Conservation (phyloP, 2,329 filamentous ascomycete species). For the Whalleya microplaca region DNA sequence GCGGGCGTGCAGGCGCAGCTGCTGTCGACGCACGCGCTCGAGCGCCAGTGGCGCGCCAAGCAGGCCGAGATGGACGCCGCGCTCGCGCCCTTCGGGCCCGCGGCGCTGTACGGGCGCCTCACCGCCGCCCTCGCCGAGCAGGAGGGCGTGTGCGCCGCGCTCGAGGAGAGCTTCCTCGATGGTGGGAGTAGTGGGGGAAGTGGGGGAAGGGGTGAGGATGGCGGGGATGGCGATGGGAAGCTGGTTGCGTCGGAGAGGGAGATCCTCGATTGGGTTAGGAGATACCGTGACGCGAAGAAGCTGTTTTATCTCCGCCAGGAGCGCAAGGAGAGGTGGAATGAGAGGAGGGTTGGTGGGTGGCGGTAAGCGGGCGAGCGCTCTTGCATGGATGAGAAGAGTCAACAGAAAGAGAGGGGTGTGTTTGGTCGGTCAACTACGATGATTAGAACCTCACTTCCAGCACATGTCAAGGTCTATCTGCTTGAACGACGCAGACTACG, state of each 20-base stretch:
- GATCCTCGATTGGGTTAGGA: conserved; percentile 79
- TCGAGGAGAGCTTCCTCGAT: conserved; percentile 94
- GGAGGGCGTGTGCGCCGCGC: conserved; percentile 74
- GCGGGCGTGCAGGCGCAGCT: conserved; percentile 78
- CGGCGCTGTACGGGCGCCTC: conserved; percentile 82
- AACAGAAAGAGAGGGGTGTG: background rate
- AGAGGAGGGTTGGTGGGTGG: conserved; percentile 94
- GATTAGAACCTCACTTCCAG: no score
- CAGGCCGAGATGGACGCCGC: conserved; percentile 88
- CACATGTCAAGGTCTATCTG: no score
- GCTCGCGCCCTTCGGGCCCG: conserved; percentile 81
- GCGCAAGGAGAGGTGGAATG: conserved; percentile 92
- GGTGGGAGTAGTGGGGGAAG: conserved; percentile 39
- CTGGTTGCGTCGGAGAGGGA: conserved; percentile 79
- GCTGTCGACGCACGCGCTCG: conserved; percentile 80
- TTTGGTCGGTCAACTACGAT: no score
- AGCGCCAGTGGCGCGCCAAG: conserved; percentile 89
- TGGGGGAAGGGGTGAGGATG: conserved; percentile 31
- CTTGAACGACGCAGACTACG: no score
- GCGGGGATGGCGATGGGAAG: conserved; percentile 30
- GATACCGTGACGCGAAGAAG: conserved; percentile 80
- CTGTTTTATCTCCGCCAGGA: conserved; percentile 81
- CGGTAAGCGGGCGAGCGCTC: conserved; percentile 54
- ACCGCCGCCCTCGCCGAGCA: conserved; percentile 80
- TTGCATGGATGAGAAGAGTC: background rate